phyloP scores from a whole-genome alignment of 805 yeast species.

The Starmera dryadoides region DNA sequence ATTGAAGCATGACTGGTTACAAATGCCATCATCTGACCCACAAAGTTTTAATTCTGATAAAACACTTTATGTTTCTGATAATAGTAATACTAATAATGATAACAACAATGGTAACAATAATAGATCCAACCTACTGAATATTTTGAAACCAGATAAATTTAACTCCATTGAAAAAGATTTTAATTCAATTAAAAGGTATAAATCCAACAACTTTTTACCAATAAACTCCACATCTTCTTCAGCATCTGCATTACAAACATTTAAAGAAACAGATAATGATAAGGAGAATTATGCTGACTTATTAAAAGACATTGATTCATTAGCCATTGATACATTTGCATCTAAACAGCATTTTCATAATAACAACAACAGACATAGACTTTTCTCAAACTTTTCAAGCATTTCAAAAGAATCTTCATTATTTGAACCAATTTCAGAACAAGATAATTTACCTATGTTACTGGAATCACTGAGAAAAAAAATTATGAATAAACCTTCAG shows the following conservation, averaged over 20 bases:
- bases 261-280: background rate
- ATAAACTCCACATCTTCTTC: background rate
- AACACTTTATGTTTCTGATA: background rate
- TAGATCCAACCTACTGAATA: background rate
- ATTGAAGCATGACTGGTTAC: constrained; percentile 56
- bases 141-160: background rate
- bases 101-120: background rate
- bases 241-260: background rate
- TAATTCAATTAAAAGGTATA: constrained; percentile 11
- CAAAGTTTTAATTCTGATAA: background rate
- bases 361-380: too few relatives aligned
- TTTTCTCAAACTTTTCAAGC: background rate
- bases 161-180: constrained; percentile 4
- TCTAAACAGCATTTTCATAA: too few relatives aligned
- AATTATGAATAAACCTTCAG: background rate
- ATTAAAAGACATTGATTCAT: background rate
- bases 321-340: background rate
- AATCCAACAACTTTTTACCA: background rate
- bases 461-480: background rate
- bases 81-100: background rate
- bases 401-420: background rate
- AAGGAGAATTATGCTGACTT: background rate
- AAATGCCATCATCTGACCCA: background rate
- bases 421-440: background rate
- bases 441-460: background rate